A percentile compares a stretch with the other conserved stretches of the same genome.
Conservation (phyloP, 495 filamentous ascomycete species). For the Trichoderma orchidacearum region DNA sequence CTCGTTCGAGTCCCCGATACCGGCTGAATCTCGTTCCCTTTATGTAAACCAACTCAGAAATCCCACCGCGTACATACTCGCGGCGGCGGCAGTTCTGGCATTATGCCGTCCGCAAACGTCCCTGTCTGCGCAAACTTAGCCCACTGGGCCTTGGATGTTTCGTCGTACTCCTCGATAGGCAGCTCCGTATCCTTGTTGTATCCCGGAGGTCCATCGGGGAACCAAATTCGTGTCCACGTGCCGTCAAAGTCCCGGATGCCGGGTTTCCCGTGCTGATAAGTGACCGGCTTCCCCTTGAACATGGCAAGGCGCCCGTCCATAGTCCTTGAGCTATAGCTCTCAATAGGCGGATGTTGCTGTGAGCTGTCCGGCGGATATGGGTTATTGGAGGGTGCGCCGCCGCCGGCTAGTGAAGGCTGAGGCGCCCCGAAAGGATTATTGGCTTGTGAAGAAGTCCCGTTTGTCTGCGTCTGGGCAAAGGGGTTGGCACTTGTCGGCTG, state of each 20-base stretch:
- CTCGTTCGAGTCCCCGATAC: neutral
- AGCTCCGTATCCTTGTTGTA: slow-evolving; percentile 40
- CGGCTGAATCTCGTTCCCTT: neutral
- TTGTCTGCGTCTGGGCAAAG: slow-evolving; percentile 8
- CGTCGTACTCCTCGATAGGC: slow-evolving; percentile 26
- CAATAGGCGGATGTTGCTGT: slow-evolving; percentile 26
- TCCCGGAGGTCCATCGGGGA: slow-evolving; percentile 53
- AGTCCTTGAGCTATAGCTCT: slow-evolving; percentile 18
- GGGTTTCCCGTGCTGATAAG: slow-evolving; percentile 16
- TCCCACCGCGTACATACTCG: slow-evolving; percentile 61
- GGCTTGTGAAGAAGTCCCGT: neutral
- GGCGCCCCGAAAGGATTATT: neutral
- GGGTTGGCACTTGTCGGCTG: slow-evolving; percentile 10
- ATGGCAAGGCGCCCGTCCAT: slow-evolving; percentile 16
- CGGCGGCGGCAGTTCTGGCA: slow-evolving; percentile 62
- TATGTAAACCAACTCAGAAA: slow-evolving; percentile 27
- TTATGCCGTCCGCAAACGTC: slow-evolving; percentile 43
- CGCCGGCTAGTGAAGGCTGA: neutral
- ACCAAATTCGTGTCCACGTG: slow-evolving; percentile 45
- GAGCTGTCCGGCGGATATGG: slow-evolving; percentile 27
- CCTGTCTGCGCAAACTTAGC: slow-evolving; percentile 44
- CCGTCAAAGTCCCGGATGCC: slow-evolving; percentile 24
- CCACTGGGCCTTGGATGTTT: slow-evolving; percentile 42
- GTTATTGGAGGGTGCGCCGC: slow-evolving; percentile 5
- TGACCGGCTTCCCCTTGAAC: slow-evolving; percentile 28